These are phyloP conservation scores for Apophysomyces sp. DNA, from an alignment of 371 early-diverging fungal species.

Conservation along the genomic window DNA sequence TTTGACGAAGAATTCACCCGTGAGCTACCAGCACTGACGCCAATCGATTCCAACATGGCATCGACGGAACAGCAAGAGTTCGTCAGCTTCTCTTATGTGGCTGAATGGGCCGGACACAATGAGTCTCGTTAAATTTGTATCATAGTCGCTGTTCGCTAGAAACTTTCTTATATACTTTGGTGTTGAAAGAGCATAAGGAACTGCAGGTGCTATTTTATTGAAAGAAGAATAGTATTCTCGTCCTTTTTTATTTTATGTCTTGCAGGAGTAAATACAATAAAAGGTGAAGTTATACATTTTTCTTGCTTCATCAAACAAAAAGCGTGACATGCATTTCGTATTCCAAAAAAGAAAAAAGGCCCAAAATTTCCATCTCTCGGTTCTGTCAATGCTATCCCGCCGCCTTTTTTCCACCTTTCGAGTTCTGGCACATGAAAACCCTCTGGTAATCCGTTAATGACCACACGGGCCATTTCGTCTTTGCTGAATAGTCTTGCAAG, in stretches of 20 bases:
- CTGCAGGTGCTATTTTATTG: not conserved
- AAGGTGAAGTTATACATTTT: too few relatives aligned
- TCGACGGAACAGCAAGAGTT: constrained; percentile 92
- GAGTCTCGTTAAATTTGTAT: not conserved
- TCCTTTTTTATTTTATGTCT: too few relatives aligned
- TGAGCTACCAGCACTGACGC: constrained; percentile 90
- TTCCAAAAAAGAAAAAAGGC: too few relatives aligned
- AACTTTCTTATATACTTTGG: not conserved
- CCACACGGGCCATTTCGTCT: not conserved
- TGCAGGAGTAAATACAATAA: too few relatives aligned
- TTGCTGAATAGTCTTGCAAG: constrained; percentile 22
- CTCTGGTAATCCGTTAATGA: constrained; percentile 39
- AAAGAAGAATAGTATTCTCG: too few relatives aligned
- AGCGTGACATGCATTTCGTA: too few relatives aligned
- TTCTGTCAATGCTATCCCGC: constrained; percentile 16
- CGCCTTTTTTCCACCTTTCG: constrained; percentile 41
- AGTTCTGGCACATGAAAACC: constrained; percentile 52
- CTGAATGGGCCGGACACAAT: constrained; percentile 71
- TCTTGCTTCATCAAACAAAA: too few relatives aligned
- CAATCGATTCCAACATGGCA: constrained; percentile 77
- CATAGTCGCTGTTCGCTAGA: constrained; percentile 1
- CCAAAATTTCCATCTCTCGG: too few relatives aligned
- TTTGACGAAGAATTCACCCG: constrained; percentile 96
- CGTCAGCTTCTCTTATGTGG: constrained; percentile 86
- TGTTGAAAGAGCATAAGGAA: not conserved